Evolutionary conservation across 2,329 filamentous ascomycete species (phyloP).

Genomic region (Helotiales sp.): DNA sequence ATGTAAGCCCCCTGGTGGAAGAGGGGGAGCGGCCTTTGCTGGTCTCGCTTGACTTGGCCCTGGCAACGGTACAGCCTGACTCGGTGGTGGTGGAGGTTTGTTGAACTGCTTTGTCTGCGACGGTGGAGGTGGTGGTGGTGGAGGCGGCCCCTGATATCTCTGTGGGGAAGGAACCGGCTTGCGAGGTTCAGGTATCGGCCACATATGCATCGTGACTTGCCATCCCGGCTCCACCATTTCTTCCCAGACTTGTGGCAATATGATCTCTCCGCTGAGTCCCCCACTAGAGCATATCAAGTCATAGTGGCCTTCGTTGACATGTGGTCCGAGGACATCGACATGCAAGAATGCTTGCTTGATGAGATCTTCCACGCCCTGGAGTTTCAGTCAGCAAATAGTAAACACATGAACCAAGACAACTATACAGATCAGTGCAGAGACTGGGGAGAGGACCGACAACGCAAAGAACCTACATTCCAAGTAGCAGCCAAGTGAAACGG

Average conservation of each 20-base stretch:
- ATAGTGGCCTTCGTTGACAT: conserved; percentile 13
- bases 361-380: conserved; percentile 69
- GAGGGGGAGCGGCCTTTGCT: no score
- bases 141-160: neutral
- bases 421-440: no score
- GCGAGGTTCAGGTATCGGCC: conserved; percentile 58
- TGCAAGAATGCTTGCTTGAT: conserved; percentile 14
- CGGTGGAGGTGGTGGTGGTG: neutral
- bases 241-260: conserved; percentile 81
- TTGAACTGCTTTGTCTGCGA: neutral
- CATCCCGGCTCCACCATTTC: conserved; percentile 80
- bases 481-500: conserved; percentile 82
- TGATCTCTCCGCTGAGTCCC: conserved; percentile 80
- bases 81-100: neutral
- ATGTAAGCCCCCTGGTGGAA: no score
- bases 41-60: no score
- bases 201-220: conserved; percentile 71
- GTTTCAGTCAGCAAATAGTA: neutral
- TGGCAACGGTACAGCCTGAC: no score
- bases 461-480: conserved; percentile 53
- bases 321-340: conserved; percentile 3
- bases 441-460: neutral
- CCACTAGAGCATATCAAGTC: conserved; percentile 10
- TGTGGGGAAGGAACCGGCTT: neutral
- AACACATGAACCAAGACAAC: no score